Base-by-base conservation (phyloP, 2,329 filamentous ascomycete species). In the Cladosporium sp. region DNA sequence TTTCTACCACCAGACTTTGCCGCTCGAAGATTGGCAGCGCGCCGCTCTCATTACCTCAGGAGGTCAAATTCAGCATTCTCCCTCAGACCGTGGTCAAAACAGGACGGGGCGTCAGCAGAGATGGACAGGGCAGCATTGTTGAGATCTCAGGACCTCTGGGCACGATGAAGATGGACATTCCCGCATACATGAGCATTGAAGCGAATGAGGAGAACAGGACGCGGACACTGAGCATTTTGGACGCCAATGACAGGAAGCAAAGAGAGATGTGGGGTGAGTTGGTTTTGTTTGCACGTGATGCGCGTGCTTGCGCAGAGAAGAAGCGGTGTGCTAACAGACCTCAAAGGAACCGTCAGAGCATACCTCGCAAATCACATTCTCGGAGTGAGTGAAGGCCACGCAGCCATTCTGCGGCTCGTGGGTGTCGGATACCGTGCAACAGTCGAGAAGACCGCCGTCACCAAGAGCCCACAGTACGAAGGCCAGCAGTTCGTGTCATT, bases 301-400 rank as follows among this genome's bases (percentile, higher is more conserved):
- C 38, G 26, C 12, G 26, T n/a, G 44, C 30, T 51, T 44, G 14
- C 30, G 12, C 44, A 30, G 6, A 8, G 11, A 41, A 44, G 15
- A 41, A 26, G 24, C n/a, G 38, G 24, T 26, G 34, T 41, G 55
- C 61, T 64, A 55, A 64, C 61, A 44, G 15, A 15, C 26, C 15
- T 28, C 63, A 55, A 47, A 97, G 93, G 93, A 69, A 98, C 94
- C 6, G 91, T 89, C 54, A 93, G 95, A 81, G 89, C 93, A 38
- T 94, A 96, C 76, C 85, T 99, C 64, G 90, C 92, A 74, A 96
- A 95, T 78, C 88, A 96, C 82, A 91, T 99, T 68, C 88, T 93
- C 69, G 95, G 95, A 67, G 95, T 99, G 26, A 96, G 92, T 44
- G 95, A 99, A 85, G 95, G 95, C 41, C 95, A 99, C 81, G 93